Evolutionary conservation across 2,329 filamentous ascomycete species (phyloP), one percentile per base, ranked within the genome.

Genomic region (Beauveria australis): DNA sequence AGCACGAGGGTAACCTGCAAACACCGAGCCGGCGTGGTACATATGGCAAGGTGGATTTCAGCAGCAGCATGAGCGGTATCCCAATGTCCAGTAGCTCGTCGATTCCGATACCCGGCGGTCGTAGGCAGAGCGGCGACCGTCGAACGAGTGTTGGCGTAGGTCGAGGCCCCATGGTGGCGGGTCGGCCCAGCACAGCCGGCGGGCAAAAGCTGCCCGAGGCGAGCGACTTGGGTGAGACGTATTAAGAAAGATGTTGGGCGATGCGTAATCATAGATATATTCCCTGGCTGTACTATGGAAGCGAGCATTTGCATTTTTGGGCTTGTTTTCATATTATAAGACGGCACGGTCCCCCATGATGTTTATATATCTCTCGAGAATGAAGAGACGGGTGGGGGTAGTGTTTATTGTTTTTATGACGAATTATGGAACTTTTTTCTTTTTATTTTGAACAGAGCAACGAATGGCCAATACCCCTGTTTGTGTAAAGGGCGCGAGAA

Each of bases 11-110:
- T 44, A 75, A 77, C 12, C 67, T 74, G 33, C 75, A 77, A 30
- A 84, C 80, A n/a, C 81, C 82, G 1, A 84, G 80, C 67, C 77
- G 82, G 52, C 75, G 81, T 22, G 79, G 80, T 7, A 83, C 79
- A 2, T 84, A 79, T 64, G 79, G 78, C 48, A 78, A 77, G 63
- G 72, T 75, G 37, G 81, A 82, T 51, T 63, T 72, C 26, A 78
- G 80, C 12, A 71, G 68, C 22, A 69, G 66, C 19, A 66, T 67
- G 12, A 76, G 70, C 55, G 72, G 72, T 46, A 80, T 79, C 26
- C 76, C 76, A 9, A 66, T 66, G 33, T 75, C 76, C 22, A 22
- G 24, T 41, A 30, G 47, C 26, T 51, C 55, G 22, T 72, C 70
- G 19, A 80, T 83, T 19, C 80, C 81, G 10, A 72, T 78, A 67